phyloP scores from a whole-genome alignment of 352 stramenopile genomes.

The Pythium sukuiense region DNA sequence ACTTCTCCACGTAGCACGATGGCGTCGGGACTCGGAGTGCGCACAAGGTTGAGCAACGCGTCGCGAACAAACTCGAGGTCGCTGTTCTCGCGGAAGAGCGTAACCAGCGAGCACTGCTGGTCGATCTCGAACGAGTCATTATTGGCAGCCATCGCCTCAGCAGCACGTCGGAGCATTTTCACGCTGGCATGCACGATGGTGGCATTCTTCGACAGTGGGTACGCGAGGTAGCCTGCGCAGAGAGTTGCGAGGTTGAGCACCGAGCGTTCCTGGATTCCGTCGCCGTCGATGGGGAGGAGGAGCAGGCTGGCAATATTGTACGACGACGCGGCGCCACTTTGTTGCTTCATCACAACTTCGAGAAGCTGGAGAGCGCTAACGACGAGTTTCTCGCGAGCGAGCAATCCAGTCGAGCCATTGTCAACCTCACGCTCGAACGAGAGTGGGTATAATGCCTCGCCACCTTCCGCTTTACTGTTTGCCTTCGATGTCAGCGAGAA shows the following conservation, averaged over 20 bases:
- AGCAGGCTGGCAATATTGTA: slow-evolving; percentile 26
- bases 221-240: slow-evolving; percentile 52
- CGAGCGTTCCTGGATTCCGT: slow-evolving; percentile 33
- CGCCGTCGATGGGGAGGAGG: slow-evolving; percentile 48
- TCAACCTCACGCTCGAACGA: slow-evolving; percentile 36
- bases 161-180: slow-evolving; percentile 50
- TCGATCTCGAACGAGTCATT: neutral
- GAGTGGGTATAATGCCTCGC: slow-evolving; percentile 31
- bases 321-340: slow-evolving; percentile 3
- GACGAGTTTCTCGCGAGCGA: slow-evolving; percentile 39
- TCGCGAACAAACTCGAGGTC: slow-evolving; percentile 44
- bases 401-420: slow-evolving; percentile 22
- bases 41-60: slow-evolving; percentile 41
- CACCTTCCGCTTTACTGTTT: slow-evolving; percentile 10
- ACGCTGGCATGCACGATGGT: slow-evolving; percentile 48
- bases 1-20: slow-evolving; percentile 36
- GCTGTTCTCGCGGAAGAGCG: slow-evolving; percentile 45
- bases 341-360: slow-evolving; percentile 35
- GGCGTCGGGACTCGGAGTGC: slow-evolving; percentile 14
- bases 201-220: slow-evolving; percentile 38
- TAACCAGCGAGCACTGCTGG: slow-evolving; percentile 48
- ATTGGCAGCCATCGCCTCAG: slow-evolving; percentile 18
- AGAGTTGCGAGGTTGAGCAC: slow-evolving; percentile 56
- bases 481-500: slow-evolving; percentile 4
- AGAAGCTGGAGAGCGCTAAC: slow-evolving; percentile 50